phyloP scores from a whole-genome alignment of 2,329 filamentous ascomycete genomes.

The Penicillium sp. region DNA sequence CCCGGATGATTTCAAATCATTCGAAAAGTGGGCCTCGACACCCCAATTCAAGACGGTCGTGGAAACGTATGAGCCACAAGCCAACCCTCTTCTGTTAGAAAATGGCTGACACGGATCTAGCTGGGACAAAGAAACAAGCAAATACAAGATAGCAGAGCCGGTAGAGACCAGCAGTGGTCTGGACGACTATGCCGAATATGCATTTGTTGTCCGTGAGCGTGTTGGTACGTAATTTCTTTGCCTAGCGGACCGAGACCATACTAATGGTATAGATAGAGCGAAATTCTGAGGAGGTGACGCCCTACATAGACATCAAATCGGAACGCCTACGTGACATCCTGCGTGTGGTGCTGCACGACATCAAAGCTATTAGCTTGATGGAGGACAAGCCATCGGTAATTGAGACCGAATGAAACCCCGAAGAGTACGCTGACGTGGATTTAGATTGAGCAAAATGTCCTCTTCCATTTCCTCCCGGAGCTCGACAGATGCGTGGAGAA shows the following conservation, averaged over 20 bases:
- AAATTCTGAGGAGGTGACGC: constrained; percentile 9
- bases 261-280: no score
- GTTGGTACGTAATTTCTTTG: constrained; percentile 23
- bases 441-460: constrained; percentile 2
- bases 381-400: constrained; percentile 5
- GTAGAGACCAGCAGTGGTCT: constrained; percentile 18
- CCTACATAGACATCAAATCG: constrained; percentile 4
- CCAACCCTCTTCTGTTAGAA: constrained; percentile 8
- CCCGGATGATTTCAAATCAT: constrained; percentile 3
- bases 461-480: not conserved
- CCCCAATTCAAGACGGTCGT: not conserved
- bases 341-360: not conserved
- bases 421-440: no score
- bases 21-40: not conserved
- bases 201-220: constrained; percentile 29
- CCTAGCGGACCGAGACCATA: not conserved
- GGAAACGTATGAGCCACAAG: not conserved
- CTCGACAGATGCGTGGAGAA: no score
- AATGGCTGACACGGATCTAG: constrained; percentile 21
- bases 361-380: constrained; percentile 1
- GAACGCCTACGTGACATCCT: not conserved
- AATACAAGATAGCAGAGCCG: constrained; percentile 34
- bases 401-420: no score
- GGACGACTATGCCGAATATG: constrained; percentile 27
- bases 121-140: constrained; percentile 31